Percentiles rank a stretch among this genome's conserved stretches.
Evolutionary conservation across 78 protist species (phyloP).

Genomic region (Dictyostelium brefeldianum): DNA sequence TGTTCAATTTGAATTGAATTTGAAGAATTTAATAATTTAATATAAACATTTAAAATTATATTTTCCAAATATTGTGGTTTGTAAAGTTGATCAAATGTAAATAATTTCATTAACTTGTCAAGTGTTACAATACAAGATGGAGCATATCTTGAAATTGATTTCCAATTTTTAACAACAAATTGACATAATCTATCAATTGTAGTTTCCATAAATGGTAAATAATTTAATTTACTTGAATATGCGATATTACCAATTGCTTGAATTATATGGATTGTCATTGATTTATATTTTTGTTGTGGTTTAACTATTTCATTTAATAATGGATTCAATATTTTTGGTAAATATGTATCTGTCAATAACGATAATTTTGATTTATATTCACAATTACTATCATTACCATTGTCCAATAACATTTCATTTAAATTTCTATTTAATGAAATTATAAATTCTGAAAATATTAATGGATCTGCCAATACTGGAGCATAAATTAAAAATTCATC

Average conservation of each 20-base stretch:
- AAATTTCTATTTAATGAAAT: neutral
- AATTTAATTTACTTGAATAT: neutral
- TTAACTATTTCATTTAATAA: neutral
- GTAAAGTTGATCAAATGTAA: neutral
- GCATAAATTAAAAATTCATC: constrained; percentile 21
- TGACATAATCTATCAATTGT: neutral
- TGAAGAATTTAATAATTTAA: constrained; percentile 5
- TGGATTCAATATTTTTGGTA: constrained; percentile 25
- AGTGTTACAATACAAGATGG: neutral
- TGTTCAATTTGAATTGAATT: neutral
- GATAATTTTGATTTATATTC: neutral
- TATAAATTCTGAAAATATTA: constrained; percentile 28
- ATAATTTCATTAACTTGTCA: constrained; percentile 2
- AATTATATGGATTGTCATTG: constrained; percentile 24
- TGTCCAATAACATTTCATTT: neutral
- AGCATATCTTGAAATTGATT: constrained; percentile 22
- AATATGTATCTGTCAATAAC: neutral
- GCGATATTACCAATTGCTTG: constrained; percentile 12
- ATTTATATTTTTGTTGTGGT: constrained; percentile 21
- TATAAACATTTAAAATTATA: neutral
- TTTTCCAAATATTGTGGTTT: neutral
- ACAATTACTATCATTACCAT: neutral
- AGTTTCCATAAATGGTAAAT: neutral
- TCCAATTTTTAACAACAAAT: constrained; percentile 23
- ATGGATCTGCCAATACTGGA: constrained; percentile 28